Evolutionary conservation across 306 rosid species (phyloP), one percentile per base, ranked within the genome.

Genomic region (Prunus davidiana): DNA sequence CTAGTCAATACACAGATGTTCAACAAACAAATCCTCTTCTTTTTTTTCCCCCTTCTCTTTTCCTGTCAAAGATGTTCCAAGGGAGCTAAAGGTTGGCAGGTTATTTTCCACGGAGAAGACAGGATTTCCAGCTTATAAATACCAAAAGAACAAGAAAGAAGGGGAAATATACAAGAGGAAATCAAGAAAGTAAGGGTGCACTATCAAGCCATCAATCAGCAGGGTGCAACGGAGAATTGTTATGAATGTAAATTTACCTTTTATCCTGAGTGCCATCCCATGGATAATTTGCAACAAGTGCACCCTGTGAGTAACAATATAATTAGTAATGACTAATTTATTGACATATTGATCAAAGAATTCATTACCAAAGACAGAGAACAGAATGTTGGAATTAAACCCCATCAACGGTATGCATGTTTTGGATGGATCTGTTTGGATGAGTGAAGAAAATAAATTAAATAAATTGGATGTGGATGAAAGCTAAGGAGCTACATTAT

Each of bases 261-360:
- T 89, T 87, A 74, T 92, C 90, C 12, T 64, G 82, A 30, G 92
- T 84, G 63, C 97, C 98, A 81, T 95, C 98, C 98, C 98, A 95
- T 34, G 97, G 98, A 83, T 90, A 95, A 86, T 92, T 95, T 82
- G 98, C 98, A 83, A 95, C 98, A 66, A 95, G 92, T 65, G 97
- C 97, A 32, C 96, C 98, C 98, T 95, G 86, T 71, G 47, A 66
- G 68, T 27, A 82, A 73, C 69, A 67, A 61, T 15, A 72, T 46
- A 49, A 60, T 55, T 32, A 63, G 76, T 49, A 75, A 64, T 57
- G 45, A 72, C 78, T 60, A 38, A 76, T 60, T 79, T 14, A 12
- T 81, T 27, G 5, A 41, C 19, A 28, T 81, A 24, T 63, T 27
- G 43, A 46, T 74, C 55, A 79, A 61, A 43, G 43, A 55, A 56